These are phyloP conservation scores for Aspergillus carlsbadensis DNA, from an alignment of 495 filamentous ascomycete genomes.

Conservation along the genomic window DNA sequence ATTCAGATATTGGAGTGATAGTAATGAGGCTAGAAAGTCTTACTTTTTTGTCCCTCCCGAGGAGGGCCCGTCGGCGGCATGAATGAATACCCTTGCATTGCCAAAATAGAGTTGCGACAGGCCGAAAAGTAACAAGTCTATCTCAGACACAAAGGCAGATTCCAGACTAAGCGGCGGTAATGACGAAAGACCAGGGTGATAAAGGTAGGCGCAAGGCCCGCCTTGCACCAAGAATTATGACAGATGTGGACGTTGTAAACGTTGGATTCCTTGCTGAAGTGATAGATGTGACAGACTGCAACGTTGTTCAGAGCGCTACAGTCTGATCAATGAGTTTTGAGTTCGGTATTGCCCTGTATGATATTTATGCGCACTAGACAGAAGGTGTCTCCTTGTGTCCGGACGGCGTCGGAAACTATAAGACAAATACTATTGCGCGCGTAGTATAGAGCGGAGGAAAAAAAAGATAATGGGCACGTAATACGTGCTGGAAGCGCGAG, in stretches of 20 bases:
- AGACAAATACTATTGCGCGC: neutral
- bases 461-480: too few species aligned
- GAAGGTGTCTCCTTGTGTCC: neutral
- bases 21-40: neutral
- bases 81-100: constrained; percentile 50
- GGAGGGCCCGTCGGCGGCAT: constrained; percentile 44
- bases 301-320: too few species aligned
- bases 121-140: neutral
- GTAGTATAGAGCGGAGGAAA: neutral
- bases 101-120: neutral
- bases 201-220: constrained; percentile 13
- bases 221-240: constrained; percentile 5
- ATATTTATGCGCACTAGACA: neutral
- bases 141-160: neutral
- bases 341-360: too few species aligned
- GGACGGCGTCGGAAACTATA: neutral
- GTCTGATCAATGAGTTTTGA: too few species aligned
- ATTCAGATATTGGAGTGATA: too few species aligned
- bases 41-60: constrained; percentile 49
- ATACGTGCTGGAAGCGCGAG: neutral
- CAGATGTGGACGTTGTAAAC: neutral
- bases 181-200: neutral
- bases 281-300: neutral
- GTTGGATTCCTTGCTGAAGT: neutral
- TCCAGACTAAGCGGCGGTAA: neutral